phyloP scores from a whole-genome alignment of 2,329 filamentous ascomycete species.

The Epichloe aotearoae region DNA sequence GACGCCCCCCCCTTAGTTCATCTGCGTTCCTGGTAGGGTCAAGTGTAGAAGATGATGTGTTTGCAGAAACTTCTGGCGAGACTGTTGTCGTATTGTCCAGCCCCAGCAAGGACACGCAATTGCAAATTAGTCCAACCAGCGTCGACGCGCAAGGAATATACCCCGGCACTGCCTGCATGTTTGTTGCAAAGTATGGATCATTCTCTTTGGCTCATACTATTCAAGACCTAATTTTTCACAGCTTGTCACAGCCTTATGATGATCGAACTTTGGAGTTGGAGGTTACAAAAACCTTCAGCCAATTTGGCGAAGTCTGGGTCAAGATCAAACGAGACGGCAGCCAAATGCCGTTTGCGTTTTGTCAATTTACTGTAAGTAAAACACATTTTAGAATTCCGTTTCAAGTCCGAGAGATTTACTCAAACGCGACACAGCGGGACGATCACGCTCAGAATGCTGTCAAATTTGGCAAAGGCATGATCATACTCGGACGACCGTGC shows the following conservation, averaged over 20 bases:
- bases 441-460: slow-evolving; percentile 37
- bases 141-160: slow-evolving; percentile 39
- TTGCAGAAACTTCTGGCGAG: slow-evolving; percentile 5
- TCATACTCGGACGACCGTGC: slow-evolving; percentile 42
- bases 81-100: not conserved
- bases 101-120: not conserved
- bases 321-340: slow-evolving; percentile 47
- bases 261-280: slow-evolving; percentile 39
- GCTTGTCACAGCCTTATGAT: slow-evolving; percentile 35
- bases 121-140: slow-evolving; percentile 4
- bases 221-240: slow-evolving; percentile 12
- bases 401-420: not conserved
- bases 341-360: slow-evolving; percentile 52
- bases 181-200: slow-evolving; percentile 49
- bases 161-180: slow-evolving; percentile 42
- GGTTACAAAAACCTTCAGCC: slow-evolving; percentile 38
- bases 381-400: not conserved
- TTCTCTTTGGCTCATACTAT: not conserved
- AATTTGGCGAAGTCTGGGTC: slow-evolving; percentile 44
- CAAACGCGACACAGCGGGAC: slow-evolving; percentile 24
- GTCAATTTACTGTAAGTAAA: slow-evolving; percentile 44
- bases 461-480: slow-evolving; percentile 28
- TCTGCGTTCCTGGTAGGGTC: slow-evolving; percentile 9
- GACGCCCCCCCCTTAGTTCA: not conserved
- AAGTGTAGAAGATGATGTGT: slow-evolving; percentile 10